Conservation (phyloP, 495 filamentous ascomycete species). For the Neurospora africana region DNA sequence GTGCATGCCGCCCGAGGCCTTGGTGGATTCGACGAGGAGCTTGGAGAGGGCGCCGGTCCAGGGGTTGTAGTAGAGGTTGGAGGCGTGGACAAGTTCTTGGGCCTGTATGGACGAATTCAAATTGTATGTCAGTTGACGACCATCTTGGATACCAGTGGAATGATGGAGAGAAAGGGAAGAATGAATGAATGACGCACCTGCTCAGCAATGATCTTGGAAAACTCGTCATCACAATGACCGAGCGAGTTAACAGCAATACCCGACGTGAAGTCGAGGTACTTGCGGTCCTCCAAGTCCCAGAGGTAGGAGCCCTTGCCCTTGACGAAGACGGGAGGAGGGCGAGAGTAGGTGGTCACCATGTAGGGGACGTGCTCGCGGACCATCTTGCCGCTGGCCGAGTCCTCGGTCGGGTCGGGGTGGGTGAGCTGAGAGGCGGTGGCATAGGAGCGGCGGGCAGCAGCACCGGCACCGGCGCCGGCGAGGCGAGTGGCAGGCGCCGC, state of each 20-base stretch:
- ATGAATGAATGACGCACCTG: slow-evolving; percentile 44
- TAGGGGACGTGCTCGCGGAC: slow-evolving; percentile 62
- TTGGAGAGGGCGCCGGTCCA: slow-evolving; percentile 84
- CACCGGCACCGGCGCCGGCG: slow-evolving; percentile 11
- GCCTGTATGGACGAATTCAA: slow-evolving; percentile 38
- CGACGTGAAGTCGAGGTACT: slow-evolving; percentile 88
- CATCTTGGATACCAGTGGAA: neutral
- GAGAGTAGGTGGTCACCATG: slow-evolving; percentile 92
- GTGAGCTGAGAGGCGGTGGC: slow-evolving; percentile 24
- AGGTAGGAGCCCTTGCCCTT: slow-evolving; percentile 77
- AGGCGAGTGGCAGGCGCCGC: slow-evolving; percentile 13
- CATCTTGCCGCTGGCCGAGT: slow-evolving; percentile 67
- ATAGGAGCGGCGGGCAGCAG: slow-evolving; percentile 13
- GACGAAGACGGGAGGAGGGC: slow-evolving; percentile 81
- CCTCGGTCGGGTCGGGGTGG: slow-evolving; percentile 65
- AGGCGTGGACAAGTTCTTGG: slow-evolving; percentile 73
- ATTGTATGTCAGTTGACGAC: neutral
- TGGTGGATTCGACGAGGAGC: slow-evolving; percentile 69
- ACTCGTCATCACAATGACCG: slow-evolving; percentile 72
- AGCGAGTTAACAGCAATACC: slow-evolving; percentile 93
- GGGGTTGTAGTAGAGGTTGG: slow-evolving; percentile 91
- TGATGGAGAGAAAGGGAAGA: neutral
- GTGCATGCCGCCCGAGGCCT: slow-evolving; percentile 66
- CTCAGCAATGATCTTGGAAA: slow-evolving; percentile 53
- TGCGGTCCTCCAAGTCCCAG: slow-evolving; percentile 79